Base-by-base conservation (phyloP, 768 basidiomycete species). In the Tulasnella sp. region DNA sequence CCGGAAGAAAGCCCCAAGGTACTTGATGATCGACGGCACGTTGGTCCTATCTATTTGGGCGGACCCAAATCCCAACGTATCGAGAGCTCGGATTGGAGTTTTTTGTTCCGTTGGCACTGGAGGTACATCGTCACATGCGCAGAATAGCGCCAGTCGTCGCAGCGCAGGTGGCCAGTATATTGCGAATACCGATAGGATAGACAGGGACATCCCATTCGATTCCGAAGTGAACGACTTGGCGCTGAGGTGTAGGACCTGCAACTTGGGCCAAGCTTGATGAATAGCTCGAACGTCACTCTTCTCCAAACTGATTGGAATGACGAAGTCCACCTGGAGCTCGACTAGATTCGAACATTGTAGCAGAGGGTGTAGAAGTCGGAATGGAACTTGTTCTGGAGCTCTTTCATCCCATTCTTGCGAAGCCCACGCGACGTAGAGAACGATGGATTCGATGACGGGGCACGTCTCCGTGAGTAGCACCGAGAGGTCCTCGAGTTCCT, bases 401-500 rank as follows among this genome's bases (percentile, higher is more conserved):
- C 34, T 27, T 9, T 68, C 62, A 12, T 68, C 62, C 62, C 62
- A 68, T 2, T 68, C 62, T 68, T 68, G 62, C n/a, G 62, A 31
- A 36, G 62, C 62, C 62, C 62, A 68, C 62, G 62, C 62, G 9
- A 68, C 62, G 34, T 68, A 68, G 62, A 68, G 62, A 68, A 68
- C 27, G n/a, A 68, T 9, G 62, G 2, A 34, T 36, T 68, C 62
- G 14, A 68, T 68, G 62, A 68, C 34, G 16, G 62, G 62, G 62
- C 62, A 68, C 1, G 62, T 68, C 62, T 68, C 62, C 62, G 16
- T 68, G 62, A 68, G 34, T 10, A 68, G 27, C 14, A 68, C 62
- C 27, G 62, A 68, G 62, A 68, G 62, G 62, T 68, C 62, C 62
- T 68, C 62, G 62, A 68, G 62, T 31, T 68, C 62, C 34, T 68